Evolutionary conservation across 1,139 yeast species (phyloP), one percentile per base, ranked within the genome.

Genomic region (Pichia sp.): DNA sequence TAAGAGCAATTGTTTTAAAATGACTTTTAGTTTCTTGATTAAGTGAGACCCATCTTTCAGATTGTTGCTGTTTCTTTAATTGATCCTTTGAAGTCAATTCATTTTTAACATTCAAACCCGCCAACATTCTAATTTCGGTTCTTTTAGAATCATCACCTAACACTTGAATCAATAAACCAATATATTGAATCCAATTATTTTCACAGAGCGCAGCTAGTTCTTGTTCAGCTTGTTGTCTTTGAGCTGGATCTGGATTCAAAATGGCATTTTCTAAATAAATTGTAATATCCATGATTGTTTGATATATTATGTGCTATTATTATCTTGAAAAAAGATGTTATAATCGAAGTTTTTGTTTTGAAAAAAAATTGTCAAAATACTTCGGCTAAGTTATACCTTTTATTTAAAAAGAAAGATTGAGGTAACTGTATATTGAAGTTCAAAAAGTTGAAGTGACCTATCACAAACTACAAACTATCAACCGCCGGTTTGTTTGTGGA

Each of bases 51-150:
- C 94, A 85, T 47, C 85, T 73, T 52, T 73, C 75, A 9, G 78
- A 79, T 59, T 77, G 82, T 34, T 71, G 76, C 43, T 67, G 68
- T 54, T 71, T 76, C 53, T 76, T 77, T 27, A 65, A 66, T 2
- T 69, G 53, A 58, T 82, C 89, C 63, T 89, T 92, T 16, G 97
- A 81, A 7, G 87, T 80, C 59, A 92, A 74, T 68, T 86, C 88
- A 68, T 92, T 92, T 71, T 92, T 92, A 60, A 89, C 70, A 16
- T 84, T 87, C 55, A 92, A 72, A 43, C 95, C 96, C 4, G 98
- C 96, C 66, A 94, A 78, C 76, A 88, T 87, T 63, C 97, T 77
- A 47, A 89, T 95, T 68, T 90, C 97, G 8, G 85, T 71, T 59
- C 77, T 80, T 53, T 80, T 80, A 7, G 72, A 68, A 43, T 78